Conservation (phyloP, 805 yeast genomes). For the Saccharomycopsis lassenensis region DNA sequence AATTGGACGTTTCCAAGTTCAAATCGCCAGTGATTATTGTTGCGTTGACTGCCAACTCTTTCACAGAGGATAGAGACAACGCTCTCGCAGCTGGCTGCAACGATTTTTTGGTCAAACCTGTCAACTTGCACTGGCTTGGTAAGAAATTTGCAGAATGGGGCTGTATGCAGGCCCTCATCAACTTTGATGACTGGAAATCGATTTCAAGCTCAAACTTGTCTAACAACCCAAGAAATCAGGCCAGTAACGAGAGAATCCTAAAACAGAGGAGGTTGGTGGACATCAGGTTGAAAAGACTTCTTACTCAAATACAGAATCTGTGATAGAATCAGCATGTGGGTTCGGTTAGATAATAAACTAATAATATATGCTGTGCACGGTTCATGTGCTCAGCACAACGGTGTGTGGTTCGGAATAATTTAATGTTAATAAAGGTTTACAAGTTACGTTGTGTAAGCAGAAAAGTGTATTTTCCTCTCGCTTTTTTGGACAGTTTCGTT, state of each 20-base stretch:
- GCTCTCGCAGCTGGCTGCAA: conserved; percentile 97
- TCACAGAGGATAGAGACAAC: conserved; percentile 74
- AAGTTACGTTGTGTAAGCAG: no score
- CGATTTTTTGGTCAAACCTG: conserved; percentile 93
- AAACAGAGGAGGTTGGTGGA: conserved; percentile 3
- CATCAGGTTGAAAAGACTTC: conserved; percentile 3
- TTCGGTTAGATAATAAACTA: no score
- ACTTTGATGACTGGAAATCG: conserved; percentile 83
- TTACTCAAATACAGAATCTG: conserved; percentile 2
- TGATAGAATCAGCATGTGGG: no score
- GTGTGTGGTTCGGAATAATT: no score
- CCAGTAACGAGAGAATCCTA: neutral
- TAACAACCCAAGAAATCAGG: neutral
- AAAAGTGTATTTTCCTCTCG: no score
- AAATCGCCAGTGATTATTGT: conserved; percentile 95
- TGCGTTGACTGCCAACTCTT: conserved; percentile 88
- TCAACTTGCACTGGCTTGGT: conserved; percentile 85
- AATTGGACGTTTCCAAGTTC: conserved; percentile 50
- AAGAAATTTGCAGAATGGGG: conserved; percentile 97
- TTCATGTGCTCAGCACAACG: no score
- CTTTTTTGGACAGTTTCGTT: no score
- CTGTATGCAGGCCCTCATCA: conserved; percentile 95
- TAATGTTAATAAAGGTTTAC: no score
- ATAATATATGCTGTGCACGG: no score
- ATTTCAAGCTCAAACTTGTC: conserved; percentile 28